Evolutionary conservation across 371 early-diverging fungal genomes (phyloP).

Genomic region (Mortierella sp.): DNA sequence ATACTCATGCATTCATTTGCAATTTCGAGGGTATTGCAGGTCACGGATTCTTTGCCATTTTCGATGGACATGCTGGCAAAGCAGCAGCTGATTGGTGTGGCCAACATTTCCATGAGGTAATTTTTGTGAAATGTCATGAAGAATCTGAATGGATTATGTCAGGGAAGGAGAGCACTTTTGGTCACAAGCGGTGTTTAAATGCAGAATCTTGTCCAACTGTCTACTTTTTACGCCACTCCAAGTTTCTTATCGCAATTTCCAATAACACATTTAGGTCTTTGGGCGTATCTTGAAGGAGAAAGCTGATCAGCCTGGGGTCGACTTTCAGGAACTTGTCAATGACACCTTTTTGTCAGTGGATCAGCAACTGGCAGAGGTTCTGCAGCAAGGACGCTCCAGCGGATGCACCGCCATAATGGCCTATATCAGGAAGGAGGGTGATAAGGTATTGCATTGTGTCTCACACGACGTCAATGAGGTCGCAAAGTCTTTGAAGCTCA

Average conservation of each 20-base stretch:
- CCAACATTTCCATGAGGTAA: constrained; percentile 85
- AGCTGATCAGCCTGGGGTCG: constrained; percentile 55
- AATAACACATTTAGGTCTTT: constrained; percentile 65
- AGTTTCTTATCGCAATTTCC: neutral
- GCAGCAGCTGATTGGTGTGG: constrained; percentile 98
- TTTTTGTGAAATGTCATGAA: neutral
- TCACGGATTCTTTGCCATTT: constrained; percentile 95
- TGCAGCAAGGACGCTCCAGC: constrained; percentile 74
- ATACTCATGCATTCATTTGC: constrained; percentile 88
- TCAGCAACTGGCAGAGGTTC: constrained; percentile 73
- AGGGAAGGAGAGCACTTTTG: neutral
- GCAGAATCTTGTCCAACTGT: neutral
- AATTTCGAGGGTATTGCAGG: constrained; percentile 84
- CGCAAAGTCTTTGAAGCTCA: neutral
- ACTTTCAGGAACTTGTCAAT: constrained; percentile 88
- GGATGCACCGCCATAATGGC: constrained; percentile 96
- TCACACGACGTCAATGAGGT: neutral
- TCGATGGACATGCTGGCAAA: constrained; percentile 98
- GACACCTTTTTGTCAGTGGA: constrained; percentile 88
- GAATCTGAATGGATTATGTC: constrained; percentile 2
- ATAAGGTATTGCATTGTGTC: constrained; percentile 19
- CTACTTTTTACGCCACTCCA: neutral
- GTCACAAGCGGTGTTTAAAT: constrained; percentile 3
- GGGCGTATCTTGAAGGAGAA: constrained; percentile 61
- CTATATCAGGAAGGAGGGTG: constrained; percentile 71